phyloP scores from a whole-genome alignment of 805 yeast genomes.

The Schwanniomyces sp. region DNA sequence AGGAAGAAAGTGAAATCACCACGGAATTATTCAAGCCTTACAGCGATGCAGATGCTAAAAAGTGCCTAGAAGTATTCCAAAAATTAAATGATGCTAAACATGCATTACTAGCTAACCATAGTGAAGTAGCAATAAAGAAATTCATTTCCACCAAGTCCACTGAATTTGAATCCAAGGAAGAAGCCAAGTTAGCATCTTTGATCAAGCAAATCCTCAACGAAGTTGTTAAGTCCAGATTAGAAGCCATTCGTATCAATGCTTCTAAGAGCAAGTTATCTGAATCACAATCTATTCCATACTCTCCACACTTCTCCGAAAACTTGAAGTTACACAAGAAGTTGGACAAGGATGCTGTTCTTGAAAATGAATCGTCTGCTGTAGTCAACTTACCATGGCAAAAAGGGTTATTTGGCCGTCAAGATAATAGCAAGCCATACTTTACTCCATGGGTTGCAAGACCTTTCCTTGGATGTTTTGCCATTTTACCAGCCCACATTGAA shows the following conservation, averaged over 20 bases:
- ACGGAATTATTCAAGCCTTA: slow-evolving; percentile 31
- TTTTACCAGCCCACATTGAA: slow-evolving; percentile 90
- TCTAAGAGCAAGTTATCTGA: slow-evolving; percentile 28
- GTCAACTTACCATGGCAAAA: slow-evolving; percentile 80
- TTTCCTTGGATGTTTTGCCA: slow-evolving; percentile 88
- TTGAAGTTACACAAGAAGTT: slow-evolving; percentile 34
- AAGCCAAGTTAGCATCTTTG: slow-evolving; percentile 29
- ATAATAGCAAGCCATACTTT: slow-evolving; percentile 78
- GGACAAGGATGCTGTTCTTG: slow-evolving; percentile 46
- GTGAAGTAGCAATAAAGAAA: slow-evolving; percentile 20
- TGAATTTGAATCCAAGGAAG: slow-evolving; percentile 29
- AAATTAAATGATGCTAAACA: slow-evolving; percentile 27
- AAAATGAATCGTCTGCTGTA: slow-evolving; percentile 48
- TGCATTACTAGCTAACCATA: slow-evolving; percentile 17
- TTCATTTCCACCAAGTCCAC: slow-evolving; percentile 33
- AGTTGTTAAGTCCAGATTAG: slow-evolving; percentile 32
- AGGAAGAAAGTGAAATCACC: slow-evolving; percentile 18
- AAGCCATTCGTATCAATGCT: slow-evolving; percentile 28
- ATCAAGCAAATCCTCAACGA: slow-evolving; percentile 38
- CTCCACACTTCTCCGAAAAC: slow-evolving; percentile 23
- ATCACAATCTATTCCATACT: slow-evolving; percentile 24
- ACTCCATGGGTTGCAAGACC: slow-evolving; percentile 98
- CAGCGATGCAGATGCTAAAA: slow-evolving; percentile 31
- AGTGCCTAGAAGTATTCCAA: slow-evolving; percentile 34
- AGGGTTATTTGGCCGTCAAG: slow-evolving; percentile 73